Conservation (phyloP, 192 early-diverging fungal genomes). For the Jimgerdemannia lactiflua region DNA sequence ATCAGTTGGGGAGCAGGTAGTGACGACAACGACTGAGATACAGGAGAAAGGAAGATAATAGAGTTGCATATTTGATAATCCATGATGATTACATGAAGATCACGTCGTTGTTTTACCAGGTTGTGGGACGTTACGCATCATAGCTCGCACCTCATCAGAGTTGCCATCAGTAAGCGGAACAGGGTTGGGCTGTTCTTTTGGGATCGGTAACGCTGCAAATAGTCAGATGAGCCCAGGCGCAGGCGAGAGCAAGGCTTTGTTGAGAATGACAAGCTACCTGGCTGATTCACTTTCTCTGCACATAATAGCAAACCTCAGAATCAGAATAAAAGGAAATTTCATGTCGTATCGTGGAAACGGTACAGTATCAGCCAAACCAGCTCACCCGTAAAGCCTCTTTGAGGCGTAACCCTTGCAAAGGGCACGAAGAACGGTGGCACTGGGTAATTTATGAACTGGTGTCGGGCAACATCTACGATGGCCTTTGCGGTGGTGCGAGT, state of each 20-base stretch:
- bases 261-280: background rate
- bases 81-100: conserved; percentile 10
- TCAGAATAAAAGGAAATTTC: background rate
- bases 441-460: background rate
- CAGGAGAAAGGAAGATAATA: background rate
- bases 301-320: background rate
- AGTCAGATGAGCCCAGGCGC: background rate
- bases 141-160: conserved; percentile 39
- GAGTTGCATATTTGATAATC: conserved; percentile 13
- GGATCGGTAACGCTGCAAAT: background rate
- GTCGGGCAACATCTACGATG: background rate
- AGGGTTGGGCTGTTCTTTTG: background rate
- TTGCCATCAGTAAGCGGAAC: background rate
- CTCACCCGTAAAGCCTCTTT: background rate
- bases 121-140: conserved; percentile 63
- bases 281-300: background rate
- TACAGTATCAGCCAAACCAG: background rate
- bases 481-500: background rate
- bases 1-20: conserved; percentile 33
- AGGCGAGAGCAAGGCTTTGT: background rate
- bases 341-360: too few relatives aligned
- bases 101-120: conserved; percentile 30
- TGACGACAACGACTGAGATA: conserved; percentile 46
- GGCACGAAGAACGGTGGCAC: background rate
- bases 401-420: background rate